Evolutionary conservation across 768 basidiomycete genomes (phyloP).

Genomic region (Mycena haematopus): DNA sequence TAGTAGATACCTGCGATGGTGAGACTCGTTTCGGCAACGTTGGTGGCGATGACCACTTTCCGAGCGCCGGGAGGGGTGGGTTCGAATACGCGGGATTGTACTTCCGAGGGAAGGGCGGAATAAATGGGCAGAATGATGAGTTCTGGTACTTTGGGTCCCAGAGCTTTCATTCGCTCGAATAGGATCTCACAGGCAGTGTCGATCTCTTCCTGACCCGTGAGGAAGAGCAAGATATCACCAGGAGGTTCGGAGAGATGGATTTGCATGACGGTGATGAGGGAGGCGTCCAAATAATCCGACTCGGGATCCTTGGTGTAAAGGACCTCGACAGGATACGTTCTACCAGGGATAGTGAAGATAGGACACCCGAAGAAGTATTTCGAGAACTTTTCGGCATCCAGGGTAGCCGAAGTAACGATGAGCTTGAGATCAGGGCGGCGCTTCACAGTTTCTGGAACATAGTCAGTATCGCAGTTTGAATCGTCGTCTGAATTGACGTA

Average conservation of each 20-base stretch:
- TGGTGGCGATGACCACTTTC: slow-evolving; percentile 99
- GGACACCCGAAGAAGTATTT: slow-evolving; percentile 99
- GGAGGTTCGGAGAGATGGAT: slow-evolving; percentile 98
- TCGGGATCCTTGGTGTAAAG: slow-evolving; percentile 99
- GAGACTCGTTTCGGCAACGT: slow-evolving; percentile 97
- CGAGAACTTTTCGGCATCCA: slow-evolving; percentile 99
- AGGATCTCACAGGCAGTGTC: slow-evolving; percentile 97
- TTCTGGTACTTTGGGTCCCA: slow-evolving; percentile 98
- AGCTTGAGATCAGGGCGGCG: slow-evolving; percentile 95
- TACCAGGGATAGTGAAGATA: slow-evolving; percentile 99
- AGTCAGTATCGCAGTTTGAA: not conserved
- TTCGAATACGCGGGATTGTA: slow-evolving; percentile 97
- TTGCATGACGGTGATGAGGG: slow-evolving; percentile 98
- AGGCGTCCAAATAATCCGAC: slow-evolving; percentile 95
- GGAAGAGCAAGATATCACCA: slow-evolving; percentile 94
- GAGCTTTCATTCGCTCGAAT: slow-evolving; percentile 97
- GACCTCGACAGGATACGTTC: slow-evolving; percentile 97
- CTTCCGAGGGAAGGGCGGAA: slow-evolving; percentile 96
- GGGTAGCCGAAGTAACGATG: slow-evolving; percentile 97
- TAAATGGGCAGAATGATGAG: slow-evolving; percentile 97
- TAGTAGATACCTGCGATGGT: slow-evolving; percentile 99
- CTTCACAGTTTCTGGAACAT: slow-evolving; percentile 83
- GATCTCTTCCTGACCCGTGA: slow-evolving; percentile 99
- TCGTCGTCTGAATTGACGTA: slow-evolving; percentile 40
- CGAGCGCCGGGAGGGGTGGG: slow-evolving; percentile 98